Evolutionary conservation across 2,329 filamentous ascomycete genomes (phyloP), one percentile per base, ranked within the genome.

Genomic region (Penicillium sp.): DNA sequence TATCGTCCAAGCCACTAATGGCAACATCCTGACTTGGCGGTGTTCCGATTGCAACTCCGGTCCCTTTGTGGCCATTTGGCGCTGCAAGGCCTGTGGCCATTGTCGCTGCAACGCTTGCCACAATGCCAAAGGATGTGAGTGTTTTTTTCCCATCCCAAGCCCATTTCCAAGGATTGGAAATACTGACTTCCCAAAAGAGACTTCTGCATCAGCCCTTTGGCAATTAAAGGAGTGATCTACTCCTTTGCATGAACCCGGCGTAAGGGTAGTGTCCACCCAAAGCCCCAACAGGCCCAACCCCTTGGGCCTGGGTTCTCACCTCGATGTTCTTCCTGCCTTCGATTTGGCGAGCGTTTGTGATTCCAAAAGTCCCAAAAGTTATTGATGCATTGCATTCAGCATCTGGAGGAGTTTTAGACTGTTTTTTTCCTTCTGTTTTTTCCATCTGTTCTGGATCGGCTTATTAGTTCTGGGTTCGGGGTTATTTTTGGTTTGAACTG

Each of bases 21-120:
- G 73, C 42, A 75, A 74, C 50, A 75, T 75, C 54, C 63, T 76
- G 50, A 72, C 71, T 46, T 76, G 73, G 73, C 69, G 71, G n/a
- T 76, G 73, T 60, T 75, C 71, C 4, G 70, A 74, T 58, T 76
- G 73, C 65, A 75, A 73, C 60, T 66, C 67, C 39, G 73, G 73
- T 21, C 73, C 73, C 34, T 75, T 70, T 51, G 62, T 72, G 41
- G 73, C 73, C 22, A 75, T 76, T 58, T 76, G 73, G 73, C 72
- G 67, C 22, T 76, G 73, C 68, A 75, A 75, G 64, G 66, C 72
- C 53, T 76, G 73, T 65, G 69, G 70, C 31, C 67, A 74, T 55
- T 74, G 67, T 61, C 73, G 73, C 18, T 76, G 73, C 62, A 72
- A 75, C 55, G 56, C 64, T 38, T 76, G 73, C 64, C 69, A 75